A percentile compares a stretch with the other conserved stretches of the same genome.
Evolutionary conservation across 2,329 filamentous ascomycete genomes (phyloP).

Genomic region (Colletotrichum spaethianum): DNA sequence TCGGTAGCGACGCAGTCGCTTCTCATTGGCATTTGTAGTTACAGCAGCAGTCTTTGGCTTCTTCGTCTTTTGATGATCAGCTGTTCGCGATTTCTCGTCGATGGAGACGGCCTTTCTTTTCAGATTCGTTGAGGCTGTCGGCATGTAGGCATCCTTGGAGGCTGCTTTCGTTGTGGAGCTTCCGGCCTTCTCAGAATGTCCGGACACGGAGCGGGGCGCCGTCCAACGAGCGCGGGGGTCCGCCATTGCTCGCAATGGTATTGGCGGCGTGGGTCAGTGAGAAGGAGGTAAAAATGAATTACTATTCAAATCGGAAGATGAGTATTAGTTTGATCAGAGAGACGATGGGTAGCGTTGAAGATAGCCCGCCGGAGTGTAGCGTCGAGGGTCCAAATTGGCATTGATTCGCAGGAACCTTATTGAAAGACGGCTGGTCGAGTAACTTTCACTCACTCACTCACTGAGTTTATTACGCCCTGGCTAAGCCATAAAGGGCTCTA

Average conservation of each 20-base stretch:
- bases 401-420: neutral
- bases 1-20: conserved; percentile 54
- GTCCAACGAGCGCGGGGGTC: neutral
- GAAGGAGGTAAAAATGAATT: neutral
- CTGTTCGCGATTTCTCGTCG: neutral
- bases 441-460: too few relatives aligned
- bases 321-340: neutral
- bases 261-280: too few relatives aligned
- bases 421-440: neutral
- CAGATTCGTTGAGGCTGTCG: neutral
- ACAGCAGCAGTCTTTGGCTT: conserved; percentile 7
- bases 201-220: neutral
- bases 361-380: neutral
- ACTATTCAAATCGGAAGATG: too few relatives aligned
- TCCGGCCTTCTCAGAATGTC: neutral
- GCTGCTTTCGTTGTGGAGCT: neutral
- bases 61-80: neutral
- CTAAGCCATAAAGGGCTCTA: too few relatives aligned
- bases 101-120: conserved; percentile 17
- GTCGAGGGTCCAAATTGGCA: too few relatives aligned
- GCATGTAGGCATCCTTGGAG: too few relatives aligned
- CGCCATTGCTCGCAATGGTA: neutral
- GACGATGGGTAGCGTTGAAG: neutral
- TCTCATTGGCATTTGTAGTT: conserved; percentile 46
- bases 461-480: too few relatives aligned